phyloP scores from a whole-genome alignment of 306 rosid species.

The Cucumis cinereus region DNA sequence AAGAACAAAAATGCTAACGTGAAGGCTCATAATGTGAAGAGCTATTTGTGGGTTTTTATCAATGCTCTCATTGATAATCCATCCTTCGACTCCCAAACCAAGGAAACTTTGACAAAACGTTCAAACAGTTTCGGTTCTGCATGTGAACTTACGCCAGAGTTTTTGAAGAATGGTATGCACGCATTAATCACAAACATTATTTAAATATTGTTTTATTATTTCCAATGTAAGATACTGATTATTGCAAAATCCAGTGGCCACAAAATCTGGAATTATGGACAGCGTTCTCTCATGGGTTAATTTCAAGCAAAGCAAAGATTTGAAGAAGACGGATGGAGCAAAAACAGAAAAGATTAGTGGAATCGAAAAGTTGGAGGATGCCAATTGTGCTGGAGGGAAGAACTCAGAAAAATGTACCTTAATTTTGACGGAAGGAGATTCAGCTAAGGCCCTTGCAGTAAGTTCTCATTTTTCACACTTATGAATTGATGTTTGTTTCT shows the following conservation, averaged over 20 bases:
- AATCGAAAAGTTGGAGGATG: conserved; percentile 79
- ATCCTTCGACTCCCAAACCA: conserved; percentile 94
- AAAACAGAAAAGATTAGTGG: conserved; percentile 80
- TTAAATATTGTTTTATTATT: not conserved
- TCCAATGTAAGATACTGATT: not conserved
- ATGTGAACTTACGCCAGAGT: conserved; percentile 67
- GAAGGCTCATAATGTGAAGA: conserved; percentile 88
- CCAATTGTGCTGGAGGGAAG: conserved; percentile 86
- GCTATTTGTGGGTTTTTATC: conserved; percentile 88
- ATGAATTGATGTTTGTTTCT: not conserved
- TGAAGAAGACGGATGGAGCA: conserved; percentile 87
- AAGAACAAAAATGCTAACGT: conserved; percentile 87
- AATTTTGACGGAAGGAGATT: conserved; percentile 96
- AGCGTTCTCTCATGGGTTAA: conserved; percentile 88
- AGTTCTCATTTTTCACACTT: conserved; percentile 11
- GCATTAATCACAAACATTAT: not conserved
- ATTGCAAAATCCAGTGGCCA: conserved; percentile 31
- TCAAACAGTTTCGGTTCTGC: conserved; percentile 77
- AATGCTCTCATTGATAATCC: conserved; percentile 92
- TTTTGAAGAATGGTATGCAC: conserved; percentile 65
- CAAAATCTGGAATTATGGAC: conserved; percentile 82
- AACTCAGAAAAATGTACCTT: conserved; percentile 80
- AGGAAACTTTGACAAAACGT: conserved; percentile 75
- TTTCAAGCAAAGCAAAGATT: conserved; percentile 75
- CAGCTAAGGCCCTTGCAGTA: conserved; percentile 97